phyloP scores from a whole-genome alignment of 2,329 filamentous ascomycete genomes.

The Aspergillus neotritici region DNA sequence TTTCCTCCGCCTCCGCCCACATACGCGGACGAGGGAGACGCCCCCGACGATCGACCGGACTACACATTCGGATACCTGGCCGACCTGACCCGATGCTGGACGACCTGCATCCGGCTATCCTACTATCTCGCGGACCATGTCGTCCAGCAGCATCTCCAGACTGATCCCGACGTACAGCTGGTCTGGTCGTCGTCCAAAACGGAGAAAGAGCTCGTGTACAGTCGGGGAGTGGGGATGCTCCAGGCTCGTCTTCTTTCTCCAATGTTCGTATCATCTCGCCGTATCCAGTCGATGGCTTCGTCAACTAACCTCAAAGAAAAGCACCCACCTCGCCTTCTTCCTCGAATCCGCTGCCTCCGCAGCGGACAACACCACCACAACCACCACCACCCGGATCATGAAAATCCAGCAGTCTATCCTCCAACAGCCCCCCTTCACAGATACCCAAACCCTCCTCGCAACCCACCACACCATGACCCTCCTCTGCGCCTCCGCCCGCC shows the following conservation, averaged over 20 bases:
- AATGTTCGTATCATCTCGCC: constrained; percentile 12
- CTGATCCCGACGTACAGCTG: constrained; percentile 11
- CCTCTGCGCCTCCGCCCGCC: constrained; percentile 19
- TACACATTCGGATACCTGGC: constrained; percentile 24
- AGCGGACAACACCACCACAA: constrained; percentile 1
- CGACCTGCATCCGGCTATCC: constrained; percentile 22
- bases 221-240: constrained; percentile 16
- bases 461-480: constrained; percentile 24
- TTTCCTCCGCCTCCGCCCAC: constrained; percentile 25
- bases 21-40: constrained; percentile 11
- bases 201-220: constrained; percentile 22
- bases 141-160: constrained; percentile 19
- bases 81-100: constrained; percentile 22
- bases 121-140: constrained; percentile 21
- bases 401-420: constrained; percentile 19
- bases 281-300: not conserved
- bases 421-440: constrained; percentile 19
- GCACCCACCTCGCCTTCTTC: constrained; percentile 20
- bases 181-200: constrained; percentile 21
- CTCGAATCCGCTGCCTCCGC: constrained; percentile 16
- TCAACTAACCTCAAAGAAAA: constrained; percentile 9
- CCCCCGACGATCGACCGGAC: constrained; percentile 16
- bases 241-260: constrained; percentile 18
- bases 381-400: constrained; percentile 3
- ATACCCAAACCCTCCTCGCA: constrained; percentile 17